phyloP scores from a whole-genome alignment of 768 basidiomycete genomes.

The Rickenella mellea region DNA sequence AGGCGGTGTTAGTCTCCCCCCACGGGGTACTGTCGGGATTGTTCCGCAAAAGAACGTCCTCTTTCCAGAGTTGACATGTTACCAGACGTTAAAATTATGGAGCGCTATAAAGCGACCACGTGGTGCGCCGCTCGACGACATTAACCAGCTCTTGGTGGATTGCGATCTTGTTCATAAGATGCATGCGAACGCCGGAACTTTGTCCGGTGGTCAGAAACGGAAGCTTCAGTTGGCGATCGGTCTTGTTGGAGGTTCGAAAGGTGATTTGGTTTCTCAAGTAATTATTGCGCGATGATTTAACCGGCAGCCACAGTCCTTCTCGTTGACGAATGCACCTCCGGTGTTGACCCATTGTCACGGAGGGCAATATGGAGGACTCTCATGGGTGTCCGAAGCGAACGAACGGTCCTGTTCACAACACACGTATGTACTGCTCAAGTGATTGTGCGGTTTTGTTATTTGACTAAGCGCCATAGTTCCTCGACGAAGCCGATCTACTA shows the following conservation, averaged over 20 bases:
- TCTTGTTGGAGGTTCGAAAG: conserved; percentile 64
- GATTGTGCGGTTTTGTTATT: neutral
- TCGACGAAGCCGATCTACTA: conserved; percentile 73
- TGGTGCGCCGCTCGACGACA: conserved; percentile 37
- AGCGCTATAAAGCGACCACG: conserved; percentile 58
- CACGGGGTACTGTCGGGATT: conserved; percentile 65
- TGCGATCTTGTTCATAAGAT: conserved; percentile 68
- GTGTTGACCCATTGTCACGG: conserved; percentile 73
- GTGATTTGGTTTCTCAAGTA: conserved; percentile 27
- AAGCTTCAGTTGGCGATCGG: conserved; percentile 81
- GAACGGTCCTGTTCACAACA: conserved; percentile 70
- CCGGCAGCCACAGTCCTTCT: too few relatives aligned
- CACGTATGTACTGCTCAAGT: conserved; percentile 40
- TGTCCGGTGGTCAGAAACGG: conserved; percentile 76
- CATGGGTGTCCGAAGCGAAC: conserved; percentile 52
- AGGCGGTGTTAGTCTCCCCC: conserved; percentile 42
- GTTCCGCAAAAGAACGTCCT: conserved; percentile 81
- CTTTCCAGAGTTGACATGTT: conserved; percentile 65
- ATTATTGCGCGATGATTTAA: too few relatives aligned
- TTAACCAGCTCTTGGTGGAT: conserved; percentile 54
- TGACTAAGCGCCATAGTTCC: conserved; percentile 38
- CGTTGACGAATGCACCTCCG: conserved; percentile 47
- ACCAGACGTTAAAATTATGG: conserved; percentile 69
- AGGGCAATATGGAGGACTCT: conserved; percentile 71
- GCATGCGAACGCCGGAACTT: conserved; percentile 50